Evolutionary conservation across 1,139 yeast genomes (phyloP), one percentile per base, ranked within the genome.

Genomic region (Pneumocystis carinii): DNA sequence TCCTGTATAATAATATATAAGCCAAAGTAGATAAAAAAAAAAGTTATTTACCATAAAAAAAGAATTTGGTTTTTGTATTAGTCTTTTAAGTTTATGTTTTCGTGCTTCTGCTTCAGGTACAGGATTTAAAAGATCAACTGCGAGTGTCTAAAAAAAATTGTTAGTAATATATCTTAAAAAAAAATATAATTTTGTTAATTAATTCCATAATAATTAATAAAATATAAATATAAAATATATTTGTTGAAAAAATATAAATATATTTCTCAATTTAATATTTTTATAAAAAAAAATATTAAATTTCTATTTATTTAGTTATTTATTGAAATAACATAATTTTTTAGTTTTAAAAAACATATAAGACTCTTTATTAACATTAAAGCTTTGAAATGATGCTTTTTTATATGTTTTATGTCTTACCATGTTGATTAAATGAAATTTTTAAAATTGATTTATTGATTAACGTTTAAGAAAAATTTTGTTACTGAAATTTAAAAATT

Each of bases 31-130:
- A 5, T 2, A 17, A n/a, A 8, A 64, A 64, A 19, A 58, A 61
- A 97, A 92, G 81, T 90, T 90, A 74, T 92, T 97, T 77, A 92
- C 98, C 96, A 92, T 90, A 88, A 92, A 92, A 86, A 83, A 92
- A 69, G 97, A 90, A 84, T 97, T 89, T 81, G 98, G 98, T 71
- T 87, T 79, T 80, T 92, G 96, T 72, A 92, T 98, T 77, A 92
- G 87, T 76, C 87, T 85, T 90, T 92, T 92, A 78, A 90, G 85
- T 83, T 92, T 92, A 88, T 92, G 96, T 82, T 90, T 86, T 80
- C 84, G 86, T 75, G 89, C 90, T 85, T 92, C 98, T 72, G 96
- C 79, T 78, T 90, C 92, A 77, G 96, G 87, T 78, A 87, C 79
- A 80, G 98, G 98, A 94, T 92, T 87, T 80, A 92, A 62, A 59